Percentiles rank a stretch among this genome's conserved stretches.
Evolutionary conservation across 177 flowering plant genomes (phyloP).

Genomic region (Vitis hybrid): DNA sequence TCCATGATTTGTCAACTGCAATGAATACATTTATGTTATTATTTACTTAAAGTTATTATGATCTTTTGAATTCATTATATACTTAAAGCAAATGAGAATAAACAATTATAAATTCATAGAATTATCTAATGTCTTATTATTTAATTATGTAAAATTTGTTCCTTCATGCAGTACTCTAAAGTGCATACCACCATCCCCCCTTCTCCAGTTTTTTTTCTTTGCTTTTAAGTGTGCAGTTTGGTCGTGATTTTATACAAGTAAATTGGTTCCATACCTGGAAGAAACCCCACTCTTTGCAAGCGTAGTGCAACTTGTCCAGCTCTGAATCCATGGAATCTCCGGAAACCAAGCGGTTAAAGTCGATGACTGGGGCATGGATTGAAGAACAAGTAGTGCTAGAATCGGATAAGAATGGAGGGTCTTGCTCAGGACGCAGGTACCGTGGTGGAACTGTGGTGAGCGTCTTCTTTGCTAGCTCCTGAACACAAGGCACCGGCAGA

Average conservation of each 20-base stretch:
- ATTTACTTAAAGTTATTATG: no score
- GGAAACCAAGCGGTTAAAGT: slow-evolving; percentile 20
- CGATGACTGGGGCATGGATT: slow-evolving; percentile 25
- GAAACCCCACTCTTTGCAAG: slow-evolving; percentile 48
- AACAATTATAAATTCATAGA: no score
- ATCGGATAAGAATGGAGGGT: slow-evolving; percentile 10
- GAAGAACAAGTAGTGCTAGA: neutral
- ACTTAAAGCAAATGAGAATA: no score
- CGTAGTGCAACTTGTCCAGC: slow-evolving; percentile 27
- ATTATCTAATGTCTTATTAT: no score
- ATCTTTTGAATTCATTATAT: no score
- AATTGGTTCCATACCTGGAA: slow-evolving; percentile 31
- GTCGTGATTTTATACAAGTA: neutral
- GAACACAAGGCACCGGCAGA: slow-evolving; percentile 35
- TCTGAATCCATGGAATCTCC: slow-evolving; percentile 17
- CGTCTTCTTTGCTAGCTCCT: slow-evolving; percentile 34
- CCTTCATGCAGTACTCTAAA: no score
- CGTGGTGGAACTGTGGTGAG: slow-evolving; percentile 26
- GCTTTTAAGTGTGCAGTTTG: no score
- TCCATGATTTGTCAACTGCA: slow-evolving; percentile 27
- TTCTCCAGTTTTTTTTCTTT: no score
- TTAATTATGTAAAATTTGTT: no score
- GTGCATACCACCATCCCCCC: no score
- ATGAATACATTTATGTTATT: no score
- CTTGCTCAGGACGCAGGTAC: slow-evolving; percentile 27